Base-by-base conservation (phyloP, 495 filamentous ascomycete genomes). In the Tuber indicum region DNA sequence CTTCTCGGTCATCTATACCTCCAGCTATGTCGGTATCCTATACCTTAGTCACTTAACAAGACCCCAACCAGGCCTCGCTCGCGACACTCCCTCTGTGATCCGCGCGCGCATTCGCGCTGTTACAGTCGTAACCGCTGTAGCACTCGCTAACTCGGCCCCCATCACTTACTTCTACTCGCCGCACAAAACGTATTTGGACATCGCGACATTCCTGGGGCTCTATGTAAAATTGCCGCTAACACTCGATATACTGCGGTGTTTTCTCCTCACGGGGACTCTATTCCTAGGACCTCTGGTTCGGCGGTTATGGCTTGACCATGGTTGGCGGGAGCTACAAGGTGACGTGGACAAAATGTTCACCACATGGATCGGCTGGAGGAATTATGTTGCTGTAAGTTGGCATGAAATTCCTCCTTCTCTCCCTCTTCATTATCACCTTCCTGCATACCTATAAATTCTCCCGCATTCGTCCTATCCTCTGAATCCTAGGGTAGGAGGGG, bases 81-180 rank as follows among this genome's bases (percentile, higher is more conserved):
- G 96, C 75, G 95, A 98, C 88, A 90, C 92, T 36, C 94, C 96
- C 32, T 92, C 91, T 14, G 94, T 96, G 32, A 97, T 99, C 85
- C 92, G 91, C 72, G 91, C 92, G 77, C 91, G 96, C 80, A 92
- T 97, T 82, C 87, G 91, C 74, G 90, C 90, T 69, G 96, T 97
- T 81, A 90, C 88, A 5, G 74, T 91, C 71, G 91, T 93, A 21
- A 93, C 91, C 83, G 77, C 90, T 76, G 73, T 89, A 72, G 89
- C 89, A 84, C 87, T 89, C 26, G 41, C 87, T 26, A 82, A 88
- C 46, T 93, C 94, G 5, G 83, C 90, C 78, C 87, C 89, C 84
- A 83, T 97, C 74, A 84, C 93, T 74, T 81, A 81, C 81, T 42
- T 83, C 70, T 66, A 58, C 70, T 81, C 81, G 26, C 32, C 78